Percentiles rank a stretch among this genome's conserved stretches.
phyloP scores from a whole-genome alignment of 345 rosid genomes.

The Cardiospermum halicacabum region DNA sequence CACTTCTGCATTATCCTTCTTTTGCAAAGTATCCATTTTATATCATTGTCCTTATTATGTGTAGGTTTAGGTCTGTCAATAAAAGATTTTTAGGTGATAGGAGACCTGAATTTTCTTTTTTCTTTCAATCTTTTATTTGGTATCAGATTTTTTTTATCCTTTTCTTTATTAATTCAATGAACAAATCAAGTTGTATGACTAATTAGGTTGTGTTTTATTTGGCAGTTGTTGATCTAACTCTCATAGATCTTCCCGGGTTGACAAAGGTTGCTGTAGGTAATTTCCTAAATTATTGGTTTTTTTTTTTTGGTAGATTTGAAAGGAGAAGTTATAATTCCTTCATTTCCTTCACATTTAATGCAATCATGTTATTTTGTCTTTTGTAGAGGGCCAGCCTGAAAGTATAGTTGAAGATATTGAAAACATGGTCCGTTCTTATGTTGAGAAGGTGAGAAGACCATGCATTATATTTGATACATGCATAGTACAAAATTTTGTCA shows the following conservation, averaged over 20 bases:
- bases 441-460: conserved; percentile 72
- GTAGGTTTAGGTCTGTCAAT: too few species aligned
- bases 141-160: too few species aligned
- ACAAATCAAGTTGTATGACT: conserved; percentile 1
- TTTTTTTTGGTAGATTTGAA: background rate
- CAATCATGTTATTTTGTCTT: conserved; percentile 21
- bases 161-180: too few species aligned
- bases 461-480: conserved; percentile 14
- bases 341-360: background rate
- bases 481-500: background rate
- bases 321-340: conserved; percentile 7
- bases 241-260: conserved; percentile 99
- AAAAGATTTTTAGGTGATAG: too few species aligned
- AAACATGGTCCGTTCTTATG: conserved; percentile 98
- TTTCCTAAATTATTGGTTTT: conserved; percentile 15
- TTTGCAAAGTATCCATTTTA: too few species aligned
- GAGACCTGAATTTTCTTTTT: too few species aligned
- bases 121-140: too few species aligned
- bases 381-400: conserved; percentile 90
- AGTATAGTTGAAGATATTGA: conserved; percentile 91
- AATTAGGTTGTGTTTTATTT: conserved; percentile 18
- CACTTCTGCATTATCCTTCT: background rate
- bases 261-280: conserved; percentile 99
- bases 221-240: conserved; percentile 95
- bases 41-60: too few species aligned